Conservation (phyloP, 2,329 filamentous ascomycete genomes). For the Colletotrichum sp. region DNA sequence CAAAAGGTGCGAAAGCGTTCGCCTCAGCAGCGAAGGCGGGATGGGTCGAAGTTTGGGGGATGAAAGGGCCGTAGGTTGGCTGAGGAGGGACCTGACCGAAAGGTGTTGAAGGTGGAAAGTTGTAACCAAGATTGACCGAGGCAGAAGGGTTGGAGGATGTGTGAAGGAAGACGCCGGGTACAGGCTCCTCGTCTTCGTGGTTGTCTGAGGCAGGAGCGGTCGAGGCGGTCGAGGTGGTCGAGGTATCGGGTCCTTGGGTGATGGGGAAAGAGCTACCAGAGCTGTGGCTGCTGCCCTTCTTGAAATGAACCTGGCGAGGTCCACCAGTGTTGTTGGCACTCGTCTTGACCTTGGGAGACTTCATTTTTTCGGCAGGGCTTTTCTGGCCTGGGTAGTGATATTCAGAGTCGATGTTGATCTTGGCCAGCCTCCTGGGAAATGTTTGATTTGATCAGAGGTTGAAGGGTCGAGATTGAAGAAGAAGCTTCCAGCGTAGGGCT, state of each 20-base stretch:
- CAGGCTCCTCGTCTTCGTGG: background rate
- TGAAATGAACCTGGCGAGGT: constrained; percentile 12
- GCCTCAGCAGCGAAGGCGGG: background rate
- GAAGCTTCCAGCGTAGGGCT: background rate
- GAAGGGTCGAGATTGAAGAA: background rate
- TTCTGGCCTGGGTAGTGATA: background rate
- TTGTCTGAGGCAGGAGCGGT: background rate
- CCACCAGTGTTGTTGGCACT: constrained; percentile 9
- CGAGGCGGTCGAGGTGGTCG: background rate
- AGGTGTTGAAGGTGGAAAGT: background rate
- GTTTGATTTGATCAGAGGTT: background rate
- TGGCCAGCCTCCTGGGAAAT: background rate
- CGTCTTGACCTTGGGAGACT: constrained; percentile 13
- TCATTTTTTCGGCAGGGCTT: background rate
- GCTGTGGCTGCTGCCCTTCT: background rate
- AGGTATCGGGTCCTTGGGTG: background rate
- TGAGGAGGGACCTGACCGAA: constrained; percentile 9
- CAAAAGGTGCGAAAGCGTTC: constrained; percentile 12
- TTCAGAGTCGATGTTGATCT: background rate
- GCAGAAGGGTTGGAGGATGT: constrained; percentile 14
- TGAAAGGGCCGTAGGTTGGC: constrained; percentile 16
- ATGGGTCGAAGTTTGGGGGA: constrained; percentile 17
- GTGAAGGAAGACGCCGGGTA: constrained; percentile 4
- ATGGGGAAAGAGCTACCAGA: background rate
- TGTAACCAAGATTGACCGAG: constrained; percentile 3